Evolutionary conservation across 2,329 filamentous ascomycete genomes (phyloP), one percentile per base, ranked within the genome.

Genomic region (Paraphaeosphaeria minitans): DNA sequence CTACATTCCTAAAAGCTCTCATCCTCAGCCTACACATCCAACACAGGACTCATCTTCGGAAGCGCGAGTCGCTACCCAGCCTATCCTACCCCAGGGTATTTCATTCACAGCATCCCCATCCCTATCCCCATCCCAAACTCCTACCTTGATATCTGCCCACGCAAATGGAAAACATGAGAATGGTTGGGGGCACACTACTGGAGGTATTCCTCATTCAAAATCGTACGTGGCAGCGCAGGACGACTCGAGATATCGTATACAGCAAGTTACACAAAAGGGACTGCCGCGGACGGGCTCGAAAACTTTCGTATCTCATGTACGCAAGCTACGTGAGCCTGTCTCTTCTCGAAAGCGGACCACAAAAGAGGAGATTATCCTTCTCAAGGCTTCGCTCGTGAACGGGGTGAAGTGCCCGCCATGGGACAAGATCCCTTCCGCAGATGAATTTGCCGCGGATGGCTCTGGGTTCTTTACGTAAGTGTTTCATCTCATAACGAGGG

Each of bases 331-430:
- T 46, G 80, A 82, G 61, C 84, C 85, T 2, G 61, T 76, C 3
- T 87, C 85, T 24, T 83, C 79, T 10, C 84, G 90, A 54, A 81
- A 84, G 57, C 80, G 90, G 14, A 84, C 91, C 2, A 89, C 84
- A 4, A 82, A 83, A 16, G 93, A 97, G 75, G 84, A 93, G 69
- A 88, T 90, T 31, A 87, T 97, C 52, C 77, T 98, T 9, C 81
- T 91, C 1, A 87, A 89, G 70, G 87, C 89, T 3, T 95, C 93
- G 4, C 89, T 87, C 56, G 82, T 99, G 21, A 92, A 97, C 72
- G 92, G 90, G 0, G 90, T 88, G 69, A 83, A 89, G 21, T 98
- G 97, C 66, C 92, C 90, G 12, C 92, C 91, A 0, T 99, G 95
- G 95, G 65, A 69, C 31, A 84, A 84, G n/a, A 77, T 77, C 2